A percentile compares a stretch with the other conserved stretches of the same genome.
Conservation (phyloP, 208 protist genomes). For the Trypanosoma grayi region DNA sequence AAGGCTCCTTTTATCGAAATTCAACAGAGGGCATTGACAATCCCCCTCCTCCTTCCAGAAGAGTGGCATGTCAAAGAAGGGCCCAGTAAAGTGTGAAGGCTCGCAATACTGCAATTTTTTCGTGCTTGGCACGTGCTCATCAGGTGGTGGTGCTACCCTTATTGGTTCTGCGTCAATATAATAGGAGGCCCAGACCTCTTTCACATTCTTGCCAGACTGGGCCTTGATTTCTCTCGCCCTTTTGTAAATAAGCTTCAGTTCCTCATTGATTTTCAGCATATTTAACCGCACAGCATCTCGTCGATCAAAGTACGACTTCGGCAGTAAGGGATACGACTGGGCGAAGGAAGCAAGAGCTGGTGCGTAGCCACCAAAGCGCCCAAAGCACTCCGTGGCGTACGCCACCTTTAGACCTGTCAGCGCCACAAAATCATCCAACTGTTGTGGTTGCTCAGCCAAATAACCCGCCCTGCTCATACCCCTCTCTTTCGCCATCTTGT, state of each 20-base stretch:
- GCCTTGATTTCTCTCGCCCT: conserved; percentile 56
- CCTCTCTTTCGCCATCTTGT: too few relatives aligned
- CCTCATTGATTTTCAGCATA: conserved; percentile 53
- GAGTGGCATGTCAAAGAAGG: conserved; percentile 74
- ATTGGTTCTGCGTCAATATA: conserved; percentile 7
- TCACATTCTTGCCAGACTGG: conserved; percentile 35
- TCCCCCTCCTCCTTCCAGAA: conserved; percentile 85
- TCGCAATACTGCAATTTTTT: conserved; percentile 45
- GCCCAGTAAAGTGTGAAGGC: conserved; percentile 72
- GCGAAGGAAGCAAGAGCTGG: conserved; percentile 76
- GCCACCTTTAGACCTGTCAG: conserved; percentile 61
- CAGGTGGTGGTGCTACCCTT: conserved; percentile 14
- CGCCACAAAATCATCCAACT: conserved; percentile 46
- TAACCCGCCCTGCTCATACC: too few relatives aligned
- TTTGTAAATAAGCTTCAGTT: conserved; percentile 61
- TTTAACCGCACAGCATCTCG: conserved; percentile 29
- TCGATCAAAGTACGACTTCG: conserved; percentile 59
- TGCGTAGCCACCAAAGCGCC: conserved; percentile 51
- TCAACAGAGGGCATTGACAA: conserved; percentile 59
- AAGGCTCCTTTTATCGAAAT: conserved; percentile 79
- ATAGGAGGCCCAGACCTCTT: conserved; percentile 58
- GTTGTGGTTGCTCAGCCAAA: conserved; percentile 18
- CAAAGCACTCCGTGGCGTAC: conserved; percentile 60
- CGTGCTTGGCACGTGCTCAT: conserved; percentile 11
- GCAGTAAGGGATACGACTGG: conserved; percentile 55